Evolutionary conservation across 106 monocot genomes (phyloP).

Genomic region (Hemerocallis citrina): DNA sequence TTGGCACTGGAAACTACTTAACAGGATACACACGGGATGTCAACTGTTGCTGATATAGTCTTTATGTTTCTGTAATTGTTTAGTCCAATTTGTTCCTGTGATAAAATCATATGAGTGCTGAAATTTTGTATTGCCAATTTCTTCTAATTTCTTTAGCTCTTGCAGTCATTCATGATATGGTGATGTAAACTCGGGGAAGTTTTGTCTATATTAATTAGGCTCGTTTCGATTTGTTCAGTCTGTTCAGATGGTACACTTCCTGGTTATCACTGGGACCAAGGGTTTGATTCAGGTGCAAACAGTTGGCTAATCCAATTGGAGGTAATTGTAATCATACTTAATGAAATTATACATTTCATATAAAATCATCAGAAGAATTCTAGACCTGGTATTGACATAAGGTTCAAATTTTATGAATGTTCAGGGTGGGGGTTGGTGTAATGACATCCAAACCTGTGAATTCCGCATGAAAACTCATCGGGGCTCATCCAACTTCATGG

Average conservation of each 20-base stretch:
- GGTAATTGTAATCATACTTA: slow-evolving; percentile 23
- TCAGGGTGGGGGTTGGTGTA: slow-evolving; percentile 84
- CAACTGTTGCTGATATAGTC: not conserved
- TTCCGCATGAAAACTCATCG: slow-evolving; percentile 39
- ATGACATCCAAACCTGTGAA: slow-evolving; percentile 36
- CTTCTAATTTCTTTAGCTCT: not conserved
- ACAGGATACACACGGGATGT: not conserved
- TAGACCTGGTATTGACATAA: not conserved
- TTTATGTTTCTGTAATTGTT: not conserved
- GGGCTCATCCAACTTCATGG: slow-evolving; percentile 73
- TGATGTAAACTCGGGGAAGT: not conserved
- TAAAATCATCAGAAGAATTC: not conserved
- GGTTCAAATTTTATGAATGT: not conserved
- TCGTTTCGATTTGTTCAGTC: slow-evolving; percentile 26
- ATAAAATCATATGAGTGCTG: too few relatives aligned
- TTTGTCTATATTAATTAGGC: not conserved
- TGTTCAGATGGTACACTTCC: slow-evolving; percentile 72
- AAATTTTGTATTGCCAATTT: not conserved
- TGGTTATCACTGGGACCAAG: slow-evolving; percentile 65
- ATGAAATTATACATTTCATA: not conserved
- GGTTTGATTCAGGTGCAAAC: slow-evolving; percentile 49
- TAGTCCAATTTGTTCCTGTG: not conserved
- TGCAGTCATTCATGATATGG: not conserved
- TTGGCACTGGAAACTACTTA: not conserved
- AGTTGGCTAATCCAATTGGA: slow-evolving; percentile 74